These are phyloP conservation scores for Sporopachydermia lactativora DNA, from an alignment of 805 yeast genomes.

Conservation along the genomic window DNA sequence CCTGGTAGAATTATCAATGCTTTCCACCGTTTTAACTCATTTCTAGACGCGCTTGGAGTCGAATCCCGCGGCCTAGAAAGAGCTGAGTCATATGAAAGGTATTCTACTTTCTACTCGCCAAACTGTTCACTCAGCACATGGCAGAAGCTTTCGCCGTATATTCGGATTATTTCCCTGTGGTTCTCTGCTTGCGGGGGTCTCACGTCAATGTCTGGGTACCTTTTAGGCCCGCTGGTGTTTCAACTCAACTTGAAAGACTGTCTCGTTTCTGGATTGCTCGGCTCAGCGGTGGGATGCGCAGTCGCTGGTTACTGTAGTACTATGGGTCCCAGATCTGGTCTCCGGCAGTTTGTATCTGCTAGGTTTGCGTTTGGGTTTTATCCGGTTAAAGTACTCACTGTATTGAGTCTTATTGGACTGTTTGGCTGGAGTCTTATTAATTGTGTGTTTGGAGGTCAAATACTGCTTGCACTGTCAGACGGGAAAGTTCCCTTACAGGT, in stretches of 20 bases:
- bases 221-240: slow-evolving; percentile 60
- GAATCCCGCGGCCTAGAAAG: slow-evolving; percentile 76
- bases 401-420: slow-evolving; percentile 61
- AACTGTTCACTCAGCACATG: slow-evolving; percentile 8
- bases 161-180: slow-evolving; percentile 58
- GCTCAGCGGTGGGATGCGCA: slow-evolving; percentile 53
- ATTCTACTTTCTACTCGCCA: slow-evolving; percentile 16
- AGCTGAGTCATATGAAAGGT: slow-evolving; percentile 50
- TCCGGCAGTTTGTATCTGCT: slow-evolving; percentile 78
- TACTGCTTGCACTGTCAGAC: slow-evolving; percentile 49
- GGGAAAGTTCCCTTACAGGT: slow-evolving; percentile 55
- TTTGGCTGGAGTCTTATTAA: slow-evolving; percentile 94
- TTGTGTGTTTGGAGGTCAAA: slow-evolving; percentile 80
- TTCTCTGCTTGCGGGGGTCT: slow-evolving; percentile 74
- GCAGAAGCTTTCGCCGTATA: slow-evolving; percentile 11
- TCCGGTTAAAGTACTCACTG: slow-evolving; percentile 62
- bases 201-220: slow-evolving; percentile 79
- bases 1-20: too few species aligned
- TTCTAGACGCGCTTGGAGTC: slow-evolving; percentile 43
- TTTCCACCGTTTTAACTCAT: not conserved
- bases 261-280: slow-evolving; percentile 45
- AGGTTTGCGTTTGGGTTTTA: slow-evolving; percentile 77
- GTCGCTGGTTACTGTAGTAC: slow-evolving; percentile 74
- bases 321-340: slow-evolving; percentile 85
- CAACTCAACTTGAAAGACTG: slow-evolving; percentile 56